Evolutionary conservation across 2,329 filamentous ascomycete genomes (phyloP).

Genomic region (Cadophora gregata): DNA sequence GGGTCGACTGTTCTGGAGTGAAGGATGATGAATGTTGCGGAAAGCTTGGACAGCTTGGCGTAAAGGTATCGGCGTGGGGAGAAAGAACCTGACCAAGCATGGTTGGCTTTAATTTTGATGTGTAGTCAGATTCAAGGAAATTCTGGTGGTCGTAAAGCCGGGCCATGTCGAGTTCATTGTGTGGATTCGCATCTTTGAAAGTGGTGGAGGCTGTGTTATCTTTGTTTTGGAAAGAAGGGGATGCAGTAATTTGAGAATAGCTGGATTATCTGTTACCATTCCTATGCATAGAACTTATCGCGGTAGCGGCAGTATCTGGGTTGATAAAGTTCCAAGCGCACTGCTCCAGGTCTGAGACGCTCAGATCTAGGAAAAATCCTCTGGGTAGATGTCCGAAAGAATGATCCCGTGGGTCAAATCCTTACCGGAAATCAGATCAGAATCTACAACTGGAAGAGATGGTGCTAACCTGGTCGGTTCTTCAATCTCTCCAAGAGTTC

Average conservation of each 20-base stretch:
- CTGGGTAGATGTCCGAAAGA: background rate
- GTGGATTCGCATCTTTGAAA: background rate
- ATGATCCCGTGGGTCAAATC: background rate
- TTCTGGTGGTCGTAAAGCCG: too few species aligned
- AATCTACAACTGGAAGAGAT: background rate
- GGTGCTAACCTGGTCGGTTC: background rate
- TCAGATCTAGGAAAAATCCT: background rate
- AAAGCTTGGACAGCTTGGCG: too few species aligned
- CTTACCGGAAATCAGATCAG: background rate
- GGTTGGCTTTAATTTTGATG: too few species aligned
- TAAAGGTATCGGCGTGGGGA: too few species aligned
- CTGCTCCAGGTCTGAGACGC: background rate
- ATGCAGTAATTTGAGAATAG: background rate
- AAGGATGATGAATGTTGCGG: background rate
- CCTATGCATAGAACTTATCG: background rate
- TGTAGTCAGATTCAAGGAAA: too few species aligned
- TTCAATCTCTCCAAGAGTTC: background rate
- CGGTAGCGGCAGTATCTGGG: background rate
- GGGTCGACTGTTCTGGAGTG: background rate
- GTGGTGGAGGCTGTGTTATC: background rate
- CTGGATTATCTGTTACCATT: background rate
- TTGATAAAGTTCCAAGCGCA: background rate
- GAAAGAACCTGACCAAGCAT: too few species aligned
- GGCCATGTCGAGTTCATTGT: background rate
- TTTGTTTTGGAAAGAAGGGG: background rate